Conservation (phyloP, 2,329 filamentous ascomycete genomes). For the Geosmithia morbida region DNA sequence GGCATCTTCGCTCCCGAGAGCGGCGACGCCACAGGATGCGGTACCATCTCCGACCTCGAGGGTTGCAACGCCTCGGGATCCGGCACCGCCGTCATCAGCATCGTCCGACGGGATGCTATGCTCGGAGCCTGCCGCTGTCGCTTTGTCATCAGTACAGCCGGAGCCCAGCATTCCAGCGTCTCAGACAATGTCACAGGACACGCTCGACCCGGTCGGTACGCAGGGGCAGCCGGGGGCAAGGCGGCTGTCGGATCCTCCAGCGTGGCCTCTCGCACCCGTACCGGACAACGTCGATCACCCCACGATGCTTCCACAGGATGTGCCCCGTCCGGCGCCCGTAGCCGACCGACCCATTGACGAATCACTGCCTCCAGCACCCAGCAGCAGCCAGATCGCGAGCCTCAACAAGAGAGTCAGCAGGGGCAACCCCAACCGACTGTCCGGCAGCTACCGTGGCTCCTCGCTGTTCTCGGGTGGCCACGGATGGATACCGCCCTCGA, state of each 20-base stretch:
- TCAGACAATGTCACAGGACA: not conserved
- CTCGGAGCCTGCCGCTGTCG: no score
- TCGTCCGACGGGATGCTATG: no score
- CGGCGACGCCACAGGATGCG: no score
- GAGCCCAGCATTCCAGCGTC: no score
- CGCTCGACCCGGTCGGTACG: not conserved
- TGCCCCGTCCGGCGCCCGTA: slow-evolving; percentile 26
- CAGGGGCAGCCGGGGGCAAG: slow-evolving; percentile 3
- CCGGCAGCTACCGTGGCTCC: slow-evolving; percentile 22
- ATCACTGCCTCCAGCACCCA: slow-evolving; percentile 21
- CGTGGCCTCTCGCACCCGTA: slow-evolving; percentile 28
- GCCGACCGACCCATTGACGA: slow-evolving; percentile 15
- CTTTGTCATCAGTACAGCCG: no score
- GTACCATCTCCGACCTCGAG: no score
- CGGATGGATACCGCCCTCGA: not conserved
- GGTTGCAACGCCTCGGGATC: no score
- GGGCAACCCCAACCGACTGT: slow-evolving; percentile 23
- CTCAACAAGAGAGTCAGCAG: slow-evolving; percentile 21
- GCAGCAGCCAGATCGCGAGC: slow-evolving; percentile 22
- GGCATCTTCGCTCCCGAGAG: no score
- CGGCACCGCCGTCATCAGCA: no score
- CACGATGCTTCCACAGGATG: slow-evolving; percentile 12
- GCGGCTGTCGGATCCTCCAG: slow-evolving; percentile 20
- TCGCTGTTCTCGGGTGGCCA: not conserved
- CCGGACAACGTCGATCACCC: not conserved